Percentiles rank a stretch among this genome's conserved stretches.
phyloP scores from a whole-genome alignment of 805 yeast species.

The Ogataea pilisensis region DNA sequence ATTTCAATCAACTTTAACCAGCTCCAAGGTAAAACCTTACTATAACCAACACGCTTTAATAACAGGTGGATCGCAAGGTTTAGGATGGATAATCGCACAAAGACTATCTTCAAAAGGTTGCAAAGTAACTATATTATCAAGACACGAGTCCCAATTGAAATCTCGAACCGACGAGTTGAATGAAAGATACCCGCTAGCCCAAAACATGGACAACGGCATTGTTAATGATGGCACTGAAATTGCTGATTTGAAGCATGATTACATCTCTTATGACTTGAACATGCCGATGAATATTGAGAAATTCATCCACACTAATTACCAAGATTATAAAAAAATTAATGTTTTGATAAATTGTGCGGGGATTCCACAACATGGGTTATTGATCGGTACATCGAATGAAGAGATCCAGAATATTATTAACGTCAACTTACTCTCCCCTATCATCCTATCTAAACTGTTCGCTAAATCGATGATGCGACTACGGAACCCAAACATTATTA shows the following conservation, averaged over 20 bases:
- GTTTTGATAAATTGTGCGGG: conserved; percentile 68
- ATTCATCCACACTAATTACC: conserved; percentile 13
- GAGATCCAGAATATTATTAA: conserved; percentile 44
- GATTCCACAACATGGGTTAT: conserved; percentile 49
- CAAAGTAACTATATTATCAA: conserved; percentile 46
- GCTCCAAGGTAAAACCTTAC: not conserved
- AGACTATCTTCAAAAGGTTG: conserved; percentile 49
- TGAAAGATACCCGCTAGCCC: conserved; percentile 9
- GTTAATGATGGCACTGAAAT: no score
- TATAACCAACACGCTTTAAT: conserved; percentile 38
- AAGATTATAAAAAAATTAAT: conserved; percentile 34
- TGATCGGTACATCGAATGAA: conserved; percentile 38
- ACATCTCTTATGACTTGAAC: conserved; percentile 33
- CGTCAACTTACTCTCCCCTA: conserved; percentile 59
- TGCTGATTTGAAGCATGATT: conserved; percentile 26
- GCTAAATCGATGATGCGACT: conserved; percentile 45
- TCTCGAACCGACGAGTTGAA: conserved; percentile 21
- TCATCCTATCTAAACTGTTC: conserved; percentile 51
- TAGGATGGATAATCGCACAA: conserved; percentile 56
- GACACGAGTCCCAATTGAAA: conserved; percentile 38
- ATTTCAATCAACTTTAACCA: conserved; percentile 1
- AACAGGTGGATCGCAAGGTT: conserved; percentile 70
- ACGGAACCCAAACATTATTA: conserved; percentile 42
- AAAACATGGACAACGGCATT: no score
- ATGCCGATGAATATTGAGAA: conserved; percentile 11